A percentile compares a stretch with the other conserved stretches of the same genome.
These are phyloP conservation scores for Leccinum olivaceopallidum DNA, from an alignment of 768 basidiomycete species.

Conservation along the genomic window DNA sequence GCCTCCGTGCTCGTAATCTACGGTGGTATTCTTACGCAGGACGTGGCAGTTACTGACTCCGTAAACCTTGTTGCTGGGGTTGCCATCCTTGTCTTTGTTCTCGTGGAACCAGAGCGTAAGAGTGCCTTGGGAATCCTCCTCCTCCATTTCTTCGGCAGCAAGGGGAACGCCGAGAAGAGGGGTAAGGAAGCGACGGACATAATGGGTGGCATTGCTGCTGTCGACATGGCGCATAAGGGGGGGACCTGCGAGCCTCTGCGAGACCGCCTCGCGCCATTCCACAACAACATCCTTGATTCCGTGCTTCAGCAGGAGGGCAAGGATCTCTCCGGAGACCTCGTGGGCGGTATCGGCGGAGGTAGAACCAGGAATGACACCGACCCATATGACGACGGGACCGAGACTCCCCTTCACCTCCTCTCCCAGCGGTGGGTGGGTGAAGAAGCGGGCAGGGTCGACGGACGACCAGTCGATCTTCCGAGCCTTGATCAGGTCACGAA, in stretches of 20 bases:
- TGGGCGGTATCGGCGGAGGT: not conserved
- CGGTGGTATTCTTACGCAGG: not conserved
- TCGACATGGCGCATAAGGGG: not conserved
- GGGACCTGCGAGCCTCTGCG: not conserved
- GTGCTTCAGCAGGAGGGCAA: not conserved
- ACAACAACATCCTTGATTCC: not conserved
- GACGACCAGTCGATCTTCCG: not conserved
- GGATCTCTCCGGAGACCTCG: not conserved
- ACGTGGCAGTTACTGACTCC: not conserved
- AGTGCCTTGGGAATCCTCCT: not conserved
- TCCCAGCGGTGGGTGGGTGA: too few relatives aligned
- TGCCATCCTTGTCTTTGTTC: not conserved
- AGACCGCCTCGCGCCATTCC: not conserved
- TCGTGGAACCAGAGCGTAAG: not conserved
- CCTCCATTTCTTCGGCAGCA: too few relatives aligned
- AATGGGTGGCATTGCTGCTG: not conserved
- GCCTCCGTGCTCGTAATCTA: not conserved
- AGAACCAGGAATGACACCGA: not conserved
- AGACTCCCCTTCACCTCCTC: not conserved
- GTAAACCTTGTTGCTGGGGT: not conserved
- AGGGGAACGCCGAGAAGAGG: not conserved
- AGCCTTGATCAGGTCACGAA: not conserved
- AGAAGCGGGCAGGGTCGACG: not conserved
- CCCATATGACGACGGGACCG: not conserved
- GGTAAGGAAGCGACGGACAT: not conserved